A percentile compares a stretch with the other conserved stretches of the same genome.
These are phyloP conservation scores for Boehmeria nivea DNA, from an alignment of 306 rosid species.

Conservation along the genomic window DNA sequence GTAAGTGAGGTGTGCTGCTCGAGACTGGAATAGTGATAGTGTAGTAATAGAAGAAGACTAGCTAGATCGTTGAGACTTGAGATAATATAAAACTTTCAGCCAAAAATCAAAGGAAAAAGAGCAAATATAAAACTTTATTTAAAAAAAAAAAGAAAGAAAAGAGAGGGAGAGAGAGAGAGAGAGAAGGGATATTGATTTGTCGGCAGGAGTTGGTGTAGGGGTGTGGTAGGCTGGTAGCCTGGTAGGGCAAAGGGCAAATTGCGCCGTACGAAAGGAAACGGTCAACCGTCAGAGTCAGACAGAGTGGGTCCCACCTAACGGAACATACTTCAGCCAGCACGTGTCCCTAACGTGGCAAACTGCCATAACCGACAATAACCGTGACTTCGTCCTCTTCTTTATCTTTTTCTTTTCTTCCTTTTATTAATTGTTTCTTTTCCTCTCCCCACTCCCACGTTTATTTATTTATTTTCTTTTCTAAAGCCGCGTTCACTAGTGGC, in stretches of 20 bases:
- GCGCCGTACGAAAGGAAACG: slow-evolving; percentile 19
- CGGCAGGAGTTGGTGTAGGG: slow-evolving; percentile 38
- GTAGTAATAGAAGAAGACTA: too few relatives aligned
- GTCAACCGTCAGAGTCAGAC: slow-evolving; percentile 33
- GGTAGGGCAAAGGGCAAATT: too few relatives aligned
- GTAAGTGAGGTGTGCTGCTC: too few relatives aligned
- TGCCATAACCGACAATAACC: slow-evolving; percentile 92
- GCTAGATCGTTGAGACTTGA: too few relatives aligned
- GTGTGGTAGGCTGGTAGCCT: too few relatives aligned
- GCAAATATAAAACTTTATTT: too few relatives aligned
- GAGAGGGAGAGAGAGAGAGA: background rate
- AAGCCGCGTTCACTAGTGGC: too few relatives aligned
- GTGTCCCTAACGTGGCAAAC: slow-evolving; percentile 77
- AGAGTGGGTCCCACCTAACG: slow-evolving; percentile 17
- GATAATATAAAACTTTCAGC: too few relatives aligned
- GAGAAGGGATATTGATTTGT: slow-evolving; percentile 20
- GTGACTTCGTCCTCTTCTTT: slow-evolving; percentile 47
- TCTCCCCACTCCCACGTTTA: background rate
- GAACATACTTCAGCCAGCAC: slow-evolving; percentile 33
- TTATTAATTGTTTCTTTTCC: background rate
- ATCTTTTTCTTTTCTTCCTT: background rate
- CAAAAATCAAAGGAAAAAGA: too few relatives aligned
- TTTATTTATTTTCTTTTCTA: background rate
- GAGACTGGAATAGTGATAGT: too few relatives aligned
- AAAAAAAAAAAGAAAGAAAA: too few relatives aligned